Base-by-base conservation (phyloP, 306 rosid species). In the Prunus mira region DNA sequence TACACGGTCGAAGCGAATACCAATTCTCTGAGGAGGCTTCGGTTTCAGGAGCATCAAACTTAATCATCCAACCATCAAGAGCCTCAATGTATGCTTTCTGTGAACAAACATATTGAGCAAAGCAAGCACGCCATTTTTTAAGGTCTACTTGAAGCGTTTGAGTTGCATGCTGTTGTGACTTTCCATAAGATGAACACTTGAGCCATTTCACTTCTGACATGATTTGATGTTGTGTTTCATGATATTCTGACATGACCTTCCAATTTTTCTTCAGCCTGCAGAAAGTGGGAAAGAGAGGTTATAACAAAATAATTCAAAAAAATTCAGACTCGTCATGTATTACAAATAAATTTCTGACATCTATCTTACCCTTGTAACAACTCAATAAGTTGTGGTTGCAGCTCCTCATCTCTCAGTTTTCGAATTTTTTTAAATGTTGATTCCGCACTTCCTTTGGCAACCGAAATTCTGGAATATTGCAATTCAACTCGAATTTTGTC, bases 361-460 rank as follows among this genome's bases (percentile, higher is more conserved):
- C 12, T 34, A 76, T 80, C 91, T 76, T 85, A 91, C 93, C 93
- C 96, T 58, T 87, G 85, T 43, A 91, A 49, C 3, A 91, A 88
- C 77, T 91, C 93, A 25, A 89, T 77, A 76, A 91, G 76, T 75
- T 91, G 96, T 22, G 91, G 96, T 76, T 82, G 91, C 70, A 91
- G 76, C 63, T 91, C 93, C 73, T 91, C 89, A 76, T 91, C 96
- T 76, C 91, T 83, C 77, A 86, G 75, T 71, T 79, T 82, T 80
- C 81, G 81, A 51, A 89, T 86, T 81, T 78, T 77, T 80, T 84
- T 74, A 9, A 91, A 86, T 81, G 89, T 91, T 11, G 89, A 89
- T 69, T 86, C 91, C 4, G 91, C 96, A 32, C 90, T 89, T 38
- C 83, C 82, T 65, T 85, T 77, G 55, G 96, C 84, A 81, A 87